Evolutionary conservation across 768 basidiomycete species (phyloP), one percentile per base, ranked within the genome.

Genomic region (Termitomyces sp.): DNA sequence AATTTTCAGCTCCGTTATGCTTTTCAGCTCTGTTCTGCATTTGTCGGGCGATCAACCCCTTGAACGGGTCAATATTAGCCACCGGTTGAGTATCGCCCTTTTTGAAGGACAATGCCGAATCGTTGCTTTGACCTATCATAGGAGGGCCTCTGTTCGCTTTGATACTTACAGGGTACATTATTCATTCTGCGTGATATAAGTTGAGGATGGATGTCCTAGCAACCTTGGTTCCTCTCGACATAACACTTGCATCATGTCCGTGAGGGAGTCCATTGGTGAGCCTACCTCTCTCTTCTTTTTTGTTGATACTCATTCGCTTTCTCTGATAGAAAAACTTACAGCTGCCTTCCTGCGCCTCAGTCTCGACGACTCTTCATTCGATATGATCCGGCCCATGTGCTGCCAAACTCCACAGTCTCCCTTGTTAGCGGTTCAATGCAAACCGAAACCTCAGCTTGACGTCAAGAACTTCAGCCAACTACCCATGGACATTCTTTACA

Each of bases 71-170:
- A 29, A 29, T 37, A 49, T 43, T 42, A 24, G 26, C 52, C 13
- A 22, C 4, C 26, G 52, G 27, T 22, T 53, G 41, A 14, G 39
- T 16, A 18, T 46, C 18, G 39, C 57, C 57, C 31, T 55, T 49
- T 57, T 61, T 41, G 60, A 61, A 55, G 53, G 53, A 61, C 60
- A 61, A 61, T 61, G 57, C 49, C 44, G 46, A 52, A 61, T 61
- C 4, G 43, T 49, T 61, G 57, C 60, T 58, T 61, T 61, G 60
- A 57, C 60, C 53, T 58, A 37, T 59, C 32, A 49, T 8, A 41
- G 47, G 26, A 58, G 31, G 60, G 36, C 44, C 36, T 61, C 43
- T 58, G 55, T 55, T 48, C 53, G 60, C 60, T 57, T 61, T 61
- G 60, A 57, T 57, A 41, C 13, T 41, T 26, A 46, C 52, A 55